Conservation (phyloP, 176 grass and related monocot genomes). For the Paspalum notatum region DNA sequence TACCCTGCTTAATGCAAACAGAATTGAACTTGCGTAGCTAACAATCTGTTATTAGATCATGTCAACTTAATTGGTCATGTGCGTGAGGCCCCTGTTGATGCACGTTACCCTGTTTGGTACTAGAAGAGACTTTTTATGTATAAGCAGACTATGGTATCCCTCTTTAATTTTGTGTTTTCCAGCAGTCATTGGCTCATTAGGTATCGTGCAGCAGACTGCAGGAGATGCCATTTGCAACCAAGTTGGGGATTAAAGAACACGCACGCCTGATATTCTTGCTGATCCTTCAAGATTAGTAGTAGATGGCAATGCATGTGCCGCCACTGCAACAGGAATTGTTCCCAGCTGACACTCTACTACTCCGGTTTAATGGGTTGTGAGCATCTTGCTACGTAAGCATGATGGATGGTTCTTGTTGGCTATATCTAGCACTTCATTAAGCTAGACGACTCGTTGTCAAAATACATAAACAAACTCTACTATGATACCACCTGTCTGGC, state of each 20-base stretch:
- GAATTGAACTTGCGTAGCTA: not conserved
- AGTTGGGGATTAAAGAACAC: constrained; percentile 11
- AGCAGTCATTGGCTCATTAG: not conserved
- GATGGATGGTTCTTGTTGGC: not conserved
- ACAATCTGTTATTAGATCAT: not conserved
- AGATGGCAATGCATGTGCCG: constrained; percentile 23
- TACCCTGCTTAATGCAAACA: not conserved
- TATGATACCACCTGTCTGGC: not conserved
- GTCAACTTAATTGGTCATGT: not conserved
- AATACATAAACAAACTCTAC: not conserved
- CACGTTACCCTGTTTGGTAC: not conserved
- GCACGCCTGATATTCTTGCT: constrained; percentile 8
- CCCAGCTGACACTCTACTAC: not conserved
- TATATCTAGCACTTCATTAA: not conserved
- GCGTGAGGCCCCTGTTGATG: not conserved
- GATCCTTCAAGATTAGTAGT: constrained; percentile 5
- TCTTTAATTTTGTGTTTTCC: not conserved
- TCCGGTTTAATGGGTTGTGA: not conserved
- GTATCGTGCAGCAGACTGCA: constrained; percentile 14
- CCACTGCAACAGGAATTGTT: constrained; percentile 9
- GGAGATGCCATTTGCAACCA: not conserved
- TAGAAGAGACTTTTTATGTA: not conserved
- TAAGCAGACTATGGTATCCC: not conserved
- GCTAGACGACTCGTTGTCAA: not conserved
- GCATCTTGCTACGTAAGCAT: constrained; percentile 16